Evolutionary conservation across 2,329 filamentous ascomycete species (phyloP).

Genomic region (Aureobasidium sp.): DNA sequence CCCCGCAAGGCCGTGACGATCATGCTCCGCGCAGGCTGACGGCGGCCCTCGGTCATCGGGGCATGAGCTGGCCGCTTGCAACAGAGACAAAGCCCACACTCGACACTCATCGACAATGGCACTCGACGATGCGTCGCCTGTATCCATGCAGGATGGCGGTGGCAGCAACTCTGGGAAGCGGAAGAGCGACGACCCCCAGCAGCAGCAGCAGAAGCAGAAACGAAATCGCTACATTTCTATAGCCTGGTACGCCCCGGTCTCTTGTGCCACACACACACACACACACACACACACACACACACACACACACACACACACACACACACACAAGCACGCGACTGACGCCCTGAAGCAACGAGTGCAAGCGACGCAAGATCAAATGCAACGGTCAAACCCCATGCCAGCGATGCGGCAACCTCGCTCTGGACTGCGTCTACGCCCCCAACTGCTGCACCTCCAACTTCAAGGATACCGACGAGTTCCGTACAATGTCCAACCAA

Average conservation of each 20-base stretch:
- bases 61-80: background rate
- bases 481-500: conserved; percentile 68
- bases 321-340: conserved; percentile 1
- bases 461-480: conserved; percentile 90
- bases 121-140: background rate
- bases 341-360: conserved; percentile 46
- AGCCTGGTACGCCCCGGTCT: conserved; percentile 43
- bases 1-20: background rate
- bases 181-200: conserved; percentile 33
- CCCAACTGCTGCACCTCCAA: conserved; percentile 62
- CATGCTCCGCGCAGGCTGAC: background rate
- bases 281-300: background rate
- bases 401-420: conserved; percentile 55
- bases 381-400: conserved; percentile 59
- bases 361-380: conserved; percentile 59
- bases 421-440: conserved; percentile 55
- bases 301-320: background rate
- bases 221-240: conserved; percentile 60
- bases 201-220: conserved; percentile 39
- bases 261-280: background rate
- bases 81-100: background rate
- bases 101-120: background rate
- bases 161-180: conserved; percentile 26
- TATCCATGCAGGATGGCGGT: background rate
- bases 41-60: background rate